Evolutionary conservation across 1,139 yeast genomes (phyloP), one percentile per base, ranked within the genome.

Genomic region (Geotrichum candidum): DNA sequence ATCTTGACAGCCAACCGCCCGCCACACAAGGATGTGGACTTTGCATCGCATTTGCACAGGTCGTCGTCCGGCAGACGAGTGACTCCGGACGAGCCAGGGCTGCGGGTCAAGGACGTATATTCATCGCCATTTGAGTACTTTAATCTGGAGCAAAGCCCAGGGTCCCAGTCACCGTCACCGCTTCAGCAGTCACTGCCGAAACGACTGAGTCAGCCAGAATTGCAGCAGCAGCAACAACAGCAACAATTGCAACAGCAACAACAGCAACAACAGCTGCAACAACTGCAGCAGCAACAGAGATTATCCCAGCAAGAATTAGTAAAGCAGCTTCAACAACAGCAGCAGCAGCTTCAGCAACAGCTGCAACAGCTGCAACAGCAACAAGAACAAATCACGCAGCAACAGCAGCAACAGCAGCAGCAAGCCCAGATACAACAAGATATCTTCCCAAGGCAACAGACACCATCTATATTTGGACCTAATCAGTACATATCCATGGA

Each of bases 1-100:
- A 62, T 62, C 25, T 25, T 62, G 54, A 60, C 63, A 13, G 60
- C 54, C 15, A 62, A 60, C 33, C 52, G 64, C 22, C 63, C 63
- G 29, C 62, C 61, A 1, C 61, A 62, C 25, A 57, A 57, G 51
- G 62, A 59, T 25, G 29, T 53, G 25, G 56, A 59, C 56, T 56
- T 51, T 35, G 56, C 56, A 10, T 50, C 53, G 15, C 41, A 56
- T 23, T 33, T 56, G n/a, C 7, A 54, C 54, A n/a, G 51, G 33
- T n/a, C 51, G 54, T 33, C 48, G 54, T 33, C 48, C 54, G 15
- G 59, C 51, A 6, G 51, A 56, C 51, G 25, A 25, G 41, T 5
- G 3, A 54, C 35, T 1, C 57, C 48, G 15, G 51, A 35, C 22
- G 22, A 38, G 41, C 53, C 58, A 7, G 54, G 33, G 6, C 33